Percentiles rank a stretch among this genome's conserved stretches.
phyloP scores from a whole-genome alignment of 2,329 filamentous ascomycete genomes.

The Trichoderma polysporum region DNA sequence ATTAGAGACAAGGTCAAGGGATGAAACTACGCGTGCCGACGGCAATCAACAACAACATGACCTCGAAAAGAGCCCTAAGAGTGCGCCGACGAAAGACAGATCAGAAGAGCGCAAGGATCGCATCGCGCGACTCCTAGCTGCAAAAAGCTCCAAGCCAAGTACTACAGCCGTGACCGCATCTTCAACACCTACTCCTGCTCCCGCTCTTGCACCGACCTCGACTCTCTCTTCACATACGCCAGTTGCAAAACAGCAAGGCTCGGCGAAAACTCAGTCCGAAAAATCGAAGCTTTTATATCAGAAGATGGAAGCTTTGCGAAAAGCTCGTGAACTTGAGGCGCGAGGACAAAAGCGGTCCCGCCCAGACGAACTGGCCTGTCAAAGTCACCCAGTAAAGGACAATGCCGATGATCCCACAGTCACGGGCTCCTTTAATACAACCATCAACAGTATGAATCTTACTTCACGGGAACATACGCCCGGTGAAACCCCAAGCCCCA shows the following conservation, averaged over 20 bases:
- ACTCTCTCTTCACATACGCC: not conserved
- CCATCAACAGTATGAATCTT: not conserved
- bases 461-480: not conserved
- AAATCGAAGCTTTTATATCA: constrained; percentile 73
- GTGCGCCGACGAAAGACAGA: constrained; percentile 29
- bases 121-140: constrained; percentile 73
- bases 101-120: constrained; percentile 71
- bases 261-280: constrained; percentile 51
- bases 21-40: not conserved
- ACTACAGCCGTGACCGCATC: constrained; percentile 22
- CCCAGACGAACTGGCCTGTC: constrained; percentile 15
- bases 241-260: not conserved
- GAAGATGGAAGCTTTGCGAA: constrained; percentile 74
- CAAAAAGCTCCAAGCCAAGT: constrained; percentile 59
- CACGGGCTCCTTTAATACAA: not conserved
- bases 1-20: not conserved
- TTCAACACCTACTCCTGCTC: constrained; percentile 1
- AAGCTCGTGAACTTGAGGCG: constrained; percentile 52
- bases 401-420: not conserved
- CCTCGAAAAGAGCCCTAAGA: not conserved
- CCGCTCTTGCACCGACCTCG: constrained; percentile 9
- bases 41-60: not conserved
- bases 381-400: not conserved
- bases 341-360: constrained; percentile 34
- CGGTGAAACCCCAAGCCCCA: not conserved